Percentiles rank a stretch among this genome's conserved stretches.
These are phyloP conservation scores for Tuber brumale DNA, from an alignment of 495 filamentous ascomycete genomes.

Conservation along the genomic window DNA sequence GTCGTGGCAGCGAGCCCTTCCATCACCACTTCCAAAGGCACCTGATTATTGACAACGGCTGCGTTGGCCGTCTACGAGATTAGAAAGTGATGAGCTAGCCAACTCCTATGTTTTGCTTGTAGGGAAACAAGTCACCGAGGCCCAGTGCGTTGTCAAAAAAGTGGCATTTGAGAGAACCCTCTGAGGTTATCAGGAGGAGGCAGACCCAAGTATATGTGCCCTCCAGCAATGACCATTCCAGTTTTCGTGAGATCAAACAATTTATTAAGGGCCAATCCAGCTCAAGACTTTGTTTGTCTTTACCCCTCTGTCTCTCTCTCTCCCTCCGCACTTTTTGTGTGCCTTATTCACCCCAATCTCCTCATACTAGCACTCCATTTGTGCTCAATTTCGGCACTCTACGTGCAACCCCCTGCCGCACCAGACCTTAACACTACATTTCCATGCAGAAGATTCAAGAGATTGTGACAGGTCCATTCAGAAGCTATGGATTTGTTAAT, in stretches of 20 bases:
- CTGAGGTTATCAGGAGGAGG: not conserved
- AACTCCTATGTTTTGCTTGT: too few species aligned
- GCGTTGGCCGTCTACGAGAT: too few species aligned
- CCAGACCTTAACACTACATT: not conserved
- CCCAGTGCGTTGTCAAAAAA: not conserved
- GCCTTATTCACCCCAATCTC: not conserved
- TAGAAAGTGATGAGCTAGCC: too few species aligned
- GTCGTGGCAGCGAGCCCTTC: too few species aligned
- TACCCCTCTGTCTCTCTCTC: not conserved
- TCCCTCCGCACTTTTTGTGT: too few species aligned
- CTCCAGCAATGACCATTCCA: not conserved
- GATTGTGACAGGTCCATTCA: not conserved
- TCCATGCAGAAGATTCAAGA: not conserved
- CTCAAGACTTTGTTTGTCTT: not conserved
- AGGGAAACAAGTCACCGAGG: too few species aligned
- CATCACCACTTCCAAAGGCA: too few species aligned
- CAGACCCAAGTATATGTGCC: too few species aligned
- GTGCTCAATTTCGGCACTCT: not conserved
- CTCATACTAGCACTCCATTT: not conserved
- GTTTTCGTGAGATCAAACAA: not conserved
- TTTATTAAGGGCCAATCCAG: not conserved
- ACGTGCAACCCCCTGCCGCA: not conserved
- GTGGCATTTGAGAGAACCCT: too few species aligned
- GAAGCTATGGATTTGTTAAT: not conserved
- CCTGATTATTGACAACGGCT: too few species aligned